Percentiles rank a stretch among this genome's conserved stretches.
These are phyloP conservation scores for Babesia ovata DNA, from an alignment of 169 alveolate species.

Conservation along the genomic window DNA sequence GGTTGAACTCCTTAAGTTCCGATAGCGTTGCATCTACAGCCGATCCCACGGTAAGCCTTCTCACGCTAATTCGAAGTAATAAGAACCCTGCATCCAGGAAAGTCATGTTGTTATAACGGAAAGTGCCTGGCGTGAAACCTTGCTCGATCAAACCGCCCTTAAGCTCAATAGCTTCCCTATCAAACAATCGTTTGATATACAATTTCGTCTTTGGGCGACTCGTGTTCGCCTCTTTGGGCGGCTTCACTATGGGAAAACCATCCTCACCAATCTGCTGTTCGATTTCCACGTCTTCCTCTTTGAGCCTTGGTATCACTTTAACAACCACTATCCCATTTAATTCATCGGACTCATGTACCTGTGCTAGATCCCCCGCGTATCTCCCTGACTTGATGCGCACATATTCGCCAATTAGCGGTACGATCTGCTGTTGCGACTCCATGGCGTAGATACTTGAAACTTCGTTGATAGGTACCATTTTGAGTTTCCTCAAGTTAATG, in stretches of 20 bases:
- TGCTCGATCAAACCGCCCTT: conserved; percentile 84
- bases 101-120: conserved; percentile 79
- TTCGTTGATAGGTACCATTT: conserved; percentile 83
- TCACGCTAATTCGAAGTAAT: conserved; percentile 77
- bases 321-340: conserved; percentile 77
- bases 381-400: conserved; percentile 82
- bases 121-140: conserved; percentile 84
- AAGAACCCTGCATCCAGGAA: conserved; percentile 83
- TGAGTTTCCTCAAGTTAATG: conserved; percentile 73
- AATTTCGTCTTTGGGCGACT: conserved; percentile 3
- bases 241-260: conserved; percentile 1
- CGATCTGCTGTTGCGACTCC: conserved; percentile 64
- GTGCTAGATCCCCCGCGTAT: conserved; percentile 83
- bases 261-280: conserved; percentile 10
- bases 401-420: conserved; percentile 80
- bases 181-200: conserved; percentile 66
- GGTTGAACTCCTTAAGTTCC: conserved; percentile 78
- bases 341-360: conserved; percentile 82
- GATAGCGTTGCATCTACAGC: conserved; percentile 80
- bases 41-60: conserved; percentile 71
- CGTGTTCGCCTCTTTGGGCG: neutral
- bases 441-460: conserved; percentile 81
- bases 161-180: conserved; percentile 80
- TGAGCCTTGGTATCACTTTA: conserved; percentile 79
- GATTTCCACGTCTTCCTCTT: conserved; percentile 30